These are phyloP conservation scores for Lipomyces yarrowii DNA, from an alignment of 1,139 yeast genomes.

Conservation along the genomic window DNA sequence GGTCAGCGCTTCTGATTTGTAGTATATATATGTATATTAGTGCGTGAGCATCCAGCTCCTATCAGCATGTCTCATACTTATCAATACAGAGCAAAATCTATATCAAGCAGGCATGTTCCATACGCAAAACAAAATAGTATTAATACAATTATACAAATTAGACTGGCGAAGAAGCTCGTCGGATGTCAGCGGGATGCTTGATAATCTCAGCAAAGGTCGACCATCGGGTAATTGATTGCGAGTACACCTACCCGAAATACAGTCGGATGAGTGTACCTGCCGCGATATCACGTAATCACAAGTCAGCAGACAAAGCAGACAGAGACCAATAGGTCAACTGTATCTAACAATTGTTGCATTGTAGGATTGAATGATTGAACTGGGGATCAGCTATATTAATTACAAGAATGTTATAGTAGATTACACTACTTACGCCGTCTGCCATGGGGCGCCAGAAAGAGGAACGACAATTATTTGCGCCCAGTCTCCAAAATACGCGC, in stretches of 20 bases:
- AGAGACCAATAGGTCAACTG: background rate
- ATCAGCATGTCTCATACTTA: background rate
- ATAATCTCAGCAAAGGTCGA: background rate
- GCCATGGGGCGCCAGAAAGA: background rate
- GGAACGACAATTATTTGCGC: background rate
- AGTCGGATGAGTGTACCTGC: background rate
- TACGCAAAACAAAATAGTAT: background rate
- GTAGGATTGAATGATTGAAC: background rate
- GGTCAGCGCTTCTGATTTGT: conserved; percentile 9
- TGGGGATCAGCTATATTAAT: background rate
- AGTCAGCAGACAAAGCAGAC: background rate
- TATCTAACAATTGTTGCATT: background rate
- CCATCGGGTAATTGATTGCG: background rate
- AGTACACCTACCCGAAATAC: background rate
- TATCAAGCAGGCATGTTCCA: background rate
- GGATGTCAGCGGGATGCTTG: background rate
- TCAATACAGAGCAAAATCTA: background rate
- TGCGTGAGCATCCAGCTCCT: background rate
- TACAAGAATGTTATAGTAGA: too few relatives aligned
- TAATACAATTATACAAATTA: too few relatives aligned
- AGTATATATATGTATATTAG: background rate
- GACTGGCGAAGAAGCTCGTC: background rate
- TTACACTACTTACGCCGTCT: too few relatives aligned
- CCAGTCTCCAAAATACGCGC: background rate
- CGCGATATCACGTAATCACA: background rate